These are phyloP conservation scores for Scalesia atractyloides DNA, from an alignment of 129 eudicot species.

Conservation along the genomic window DNA sequence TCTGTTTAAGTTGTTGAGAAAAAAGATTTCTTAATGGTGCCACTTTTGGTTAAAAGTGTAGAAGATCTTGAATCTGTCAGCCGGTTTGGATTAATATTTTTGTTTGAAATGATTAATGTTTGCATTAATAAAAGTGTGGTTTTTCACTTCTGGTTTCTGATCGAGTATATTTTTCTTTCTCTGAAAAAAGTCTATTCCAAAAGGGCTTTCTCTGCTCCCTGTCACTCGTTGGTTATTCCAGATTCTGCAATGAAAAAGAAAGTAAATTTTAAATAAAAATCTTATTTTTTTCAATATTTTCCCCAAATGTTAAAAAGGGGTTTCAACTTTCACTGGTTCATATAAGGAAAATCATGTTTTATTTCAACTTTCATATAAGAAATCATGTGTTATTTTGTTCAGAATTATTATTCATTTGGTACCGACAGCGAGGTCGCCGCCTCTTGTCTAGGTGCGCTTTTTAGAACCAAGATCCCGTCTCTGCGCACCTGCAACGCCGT, in stretches of 20 bases:
- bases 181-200: slow-evolving; percentile 34
- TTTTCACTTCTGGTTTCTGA: slow-evolving; percentile 12
- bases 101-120: slow-evolving; percentile 17
- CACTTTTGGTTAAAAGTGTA: slow-evolving; percentile 12
- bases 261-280: slow-evolving; percentile 9
- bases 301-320: not conserved
- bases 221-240: slow-evolving; percentile 28
- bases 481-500: too few species aligned
- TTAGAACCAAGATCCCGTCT: too few species aligned
- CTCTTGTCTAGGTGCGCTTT: too few species aligned
- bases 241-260: slow-evolving; percentile 32
- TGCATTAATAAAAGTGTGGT: slow-evolving; percentile 24
- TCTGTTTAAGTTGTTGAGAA: not conserved
- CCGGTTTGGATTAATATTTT: slow-evolving; percentile 8
- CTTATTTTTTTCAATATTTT: not conserved
- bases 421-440: too few species aligned
- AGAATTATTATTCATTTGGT: not conserved
- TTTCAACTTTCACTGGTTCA: not conserved
- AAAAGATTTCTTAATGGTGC: slow-evolving; percentile 1
- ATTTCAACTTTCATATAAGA: not conserved
- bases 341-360: too few species aligned
- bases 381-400: not conserved
- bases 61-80: slow-evolving; percentile 20
- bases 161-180: slow-evolving; percentile 10
- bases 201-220: slow-evolving; percentile 37